A percentile compares a stretch with the other conserved stretches of the same genome.
Evolutionary conservation across 768 basidiomycete genomes (phyloP).

Genomic region (Amyloporia xantha): DNA sequence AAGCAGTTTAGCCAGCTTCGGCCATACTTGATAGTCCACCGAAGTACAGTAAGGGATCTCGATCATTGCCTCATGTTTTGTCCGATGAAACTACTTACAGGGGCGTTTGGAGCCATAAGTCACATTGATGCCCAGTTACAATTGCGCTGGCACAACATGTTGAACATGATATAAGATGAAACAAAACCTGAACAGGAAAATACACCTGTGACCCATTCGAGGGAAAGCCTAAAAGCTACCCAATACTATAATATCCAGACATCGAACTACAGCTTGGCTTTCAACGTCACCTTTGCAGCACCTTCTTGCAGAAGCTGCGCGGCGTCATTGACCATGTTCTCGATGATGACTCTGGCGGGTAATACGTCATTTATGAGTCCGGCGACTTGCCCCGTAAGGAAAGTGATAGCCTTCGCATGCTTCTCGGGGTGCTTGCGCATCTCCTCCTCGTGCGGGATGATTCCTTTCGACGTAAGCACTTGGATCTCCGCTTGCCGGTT

Average conservation of each 20-base stretch:
- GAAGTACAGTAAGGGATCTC: too few relatives aligned
- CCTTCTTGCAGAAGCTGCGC: slow-evolving; percentile 38
- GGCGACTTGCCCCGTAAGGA: slow-evolving; percentile 83
- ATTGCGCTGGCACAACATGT: too few relatives aligned
- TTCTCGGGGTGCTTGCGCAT: slow-evolving; percentile 79
- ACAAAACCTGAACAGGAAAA: too few relatives aligned
- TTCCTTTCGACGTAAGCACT: slow-evolving; percentile 75
- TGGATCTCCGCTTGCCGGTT: slow-evolving; percentile 79
- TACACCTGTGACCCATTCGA: too few relatives aligned
- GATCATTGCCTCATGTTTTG: too few relatives aligned
- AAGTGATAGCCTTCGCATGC: slow-evolving; percentile 55
- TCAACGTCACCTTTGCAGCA: slow-evolving; percentile 32
- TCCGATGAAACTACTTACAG: too few relatives aligned
- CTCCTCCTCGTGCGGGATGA: slow-evolving; percentile 68
- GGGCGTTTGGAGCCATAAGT: too few relatives aligned
- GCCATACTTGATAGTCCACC: too few relatives aligned
- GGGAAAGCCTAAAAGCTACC: too few relatives aligned
- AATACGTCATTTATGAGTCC: slow-evolving; percentile 67
- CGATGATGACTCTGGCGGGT: slow-evolving; percentile 79
- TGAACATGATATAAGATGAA: too few relatives aligned
- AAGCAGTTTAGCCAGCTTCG: too few relatives aligned
- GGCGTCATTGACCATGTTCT: slow-evolving; percentile 67
- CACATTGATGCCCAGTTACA: too few relatives aligned
- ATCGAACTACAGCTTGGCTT: slow-evolving; percentile 41
- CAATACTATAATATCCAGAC: background rate